Evolutionary conservation across 768 basidiomycete genomes (phyloP), one percentile per base, ranked within the genome.

Genomic region (Lactarius psammicola): DNA sequence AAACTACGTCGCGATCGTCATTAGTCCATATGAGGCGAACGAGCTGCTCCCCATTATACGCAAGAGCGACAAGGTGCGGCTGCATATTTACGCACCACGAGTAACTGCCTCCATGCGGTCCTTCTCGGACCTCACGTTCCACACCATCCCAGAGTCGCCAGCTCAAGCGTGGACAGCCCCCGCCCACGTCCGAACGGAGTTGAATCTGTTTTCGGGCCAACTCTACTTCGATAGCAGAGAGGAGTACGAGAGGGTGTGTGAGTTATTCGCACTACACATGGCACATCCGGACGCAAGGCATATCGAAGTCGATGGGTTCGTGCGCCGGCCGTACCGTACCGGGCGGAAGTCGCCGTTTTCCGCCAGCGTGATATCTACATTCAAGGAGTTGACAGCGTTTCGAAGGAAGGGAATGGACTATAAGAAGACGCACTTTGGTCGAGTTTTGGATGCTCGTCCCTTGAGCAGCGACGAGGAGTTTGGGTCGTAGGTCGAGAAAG

Each of bases 111-210:
- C 59, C 15, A 61, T 61, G 65, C 51, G 46, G 15, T 51, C 65
- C 40, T 66, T 66, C 53, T 60, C 65, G n/a, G 53, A 60, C 38
- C 65, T 66, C 59, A 54, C 38, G 4, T 66, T 56, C 54, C 55
- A 56, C 51, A 36, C 7, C 44, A 51, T 66, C 55, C 55, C 65
- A 23, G 26, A 26, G 6, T 46, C 20, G 18, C 55, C 44, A 9
- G 11, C 15, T 17, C 9, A 13, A 17, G 20, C n/a, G 33, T 51
- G 57, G 60, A 34, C 40, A 23, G 31, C 44, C 18, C 64, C 64
- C 13, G 10, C 31, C 4, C 59, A 59, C 38, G 49, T 38, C 6
- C n/a, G 42, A 31, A 54, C 33, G 20, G 58, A 49, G 55, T 54
- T 65, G 18, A 56, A 56, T 44, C 60, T 66, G 34, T 65, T 46